Evolutionary conservation across 2,329 filamentous ascomycete genomes (phyloP).

Genomic region (Teratosphaeria pseudoeucalypti): DNA sequence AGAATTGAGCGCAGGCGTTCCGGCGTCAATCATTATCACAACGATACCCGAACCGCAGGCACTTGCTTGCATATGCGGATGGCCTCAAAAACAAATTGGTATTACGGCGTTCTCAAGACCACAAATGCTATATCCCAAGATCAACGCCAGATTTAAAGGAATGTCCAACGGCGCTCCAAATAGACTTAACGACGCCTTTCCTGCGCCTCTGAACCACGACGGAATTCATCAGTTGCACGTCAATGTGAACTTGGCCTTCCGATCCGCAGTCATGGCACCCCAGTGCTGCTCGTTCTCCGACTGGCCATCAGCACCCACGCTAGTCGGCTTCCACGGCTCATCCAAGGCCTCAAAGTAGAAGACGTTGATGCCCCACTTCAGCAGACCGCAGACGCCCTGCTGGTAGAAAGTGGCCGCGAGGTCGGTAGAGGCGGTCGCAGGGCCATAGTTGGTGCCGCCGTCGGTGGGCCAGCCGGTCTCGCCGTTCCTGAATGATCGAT

Average conservation of each 20-base stretch:
- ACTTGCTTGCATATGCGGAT: background rate
- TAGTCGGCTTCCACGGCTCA: constrained; percentile 57
- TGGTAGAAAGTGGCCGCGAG: constrained; percentile 53
- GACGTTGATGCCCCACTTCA: constrained; percentile 56
- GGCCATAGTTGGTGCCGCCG: constrained; percentile 51
- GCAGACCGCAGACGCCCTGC: constrained; percentile 51
- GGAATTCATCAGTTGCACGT: constrained; percentile 8
- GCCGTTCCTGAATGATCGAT: constrained; percentile 35
- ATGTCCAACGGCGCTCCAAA: background rate
- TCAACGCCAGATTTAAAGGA: background rate
- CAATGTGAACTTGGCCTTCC: constrained; percentile 44
- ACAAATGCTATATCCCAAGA: background rate
- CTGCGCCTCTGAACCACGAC: background rate
- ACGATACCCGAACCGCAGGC: background rate
- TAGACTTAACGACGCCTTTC: background rate
- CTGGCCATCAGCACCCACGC: constrained; percentile 52
- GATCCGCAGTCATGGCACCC: constrained; percentile 55
- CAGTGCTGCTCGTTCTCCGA: constrained; percentile 56
- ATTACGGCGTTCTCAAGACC: background rate
- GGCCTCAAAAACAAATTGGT: background rate
- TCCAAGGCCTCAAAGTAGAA: constrained; percentile 69
- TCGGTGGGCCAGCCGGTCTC: constrained; percentile 59
- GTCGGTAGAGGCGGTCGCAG: constrained; percentile 48
- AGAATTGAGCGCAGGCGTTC: constrained; percentile 8
- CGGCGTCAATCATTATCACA: background rate